A percentile compares a stretch with the other conserved stretches of the same genome.
phyloP scores from a whole-genome alignment of 176 grass and related monocot species.

The Zea luxurians region DNA sequence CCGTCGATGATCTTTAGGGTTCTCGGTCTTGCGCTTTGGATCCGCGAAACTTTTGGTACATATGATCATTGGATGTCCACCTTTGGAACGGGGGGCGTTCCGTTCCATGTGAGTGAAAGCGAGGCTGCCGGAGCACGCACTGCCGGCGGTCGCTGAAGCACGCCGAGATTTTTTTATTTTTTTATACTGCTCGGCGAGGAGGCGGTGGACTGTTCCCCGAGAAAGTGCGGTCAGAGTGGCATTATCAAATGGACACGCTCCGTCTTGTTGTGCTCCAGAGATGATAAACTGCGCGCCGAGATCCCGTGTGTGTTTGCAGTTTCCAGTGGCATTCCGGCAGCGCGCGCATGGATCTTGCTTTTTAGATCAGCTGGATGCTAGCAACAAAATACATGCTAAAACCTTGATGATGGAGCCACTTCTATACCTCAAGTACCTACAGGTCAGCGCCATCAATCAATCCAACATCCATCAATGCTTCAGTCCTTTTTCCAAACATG shows the following conservation, averaged over 20 bases:
- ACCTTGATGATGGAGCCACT: no score
- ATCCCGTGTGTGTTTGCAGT: slow-evolving; percentile 17
- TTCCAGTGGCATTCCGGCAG: neutral
- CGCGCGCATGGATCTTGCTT: no score
- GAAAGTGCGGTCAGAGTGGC: slow-evolving; percentile 33
- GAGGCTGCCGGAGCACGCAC: slow-evolving; percentile 15
- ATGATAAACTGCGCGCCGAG: slow-evolving; percentile 17
- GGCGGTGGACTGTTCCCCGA: neutral
- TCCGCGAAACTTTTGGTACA: slow-evolving; percentile 28
- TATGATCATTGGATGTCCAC: slow-evolving; percentile 8
- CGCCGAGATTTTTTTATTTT: neutral
- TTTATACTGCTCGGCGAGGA: slow-evolving; percentile 13
- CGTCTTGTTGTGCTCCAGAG: slow-evolving; percentile 32
- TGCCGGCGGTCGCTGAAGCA: slow-evolving; percentile 27
- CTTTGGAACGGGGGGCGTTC: neutral
- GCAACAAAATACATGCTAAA: no score
- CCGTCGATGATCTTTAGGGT: neutral
- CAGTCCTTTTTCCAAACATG: no score
- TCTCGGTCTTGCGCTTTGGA: slow-evolving; percentile 28
- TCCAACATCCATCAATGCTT: no score
- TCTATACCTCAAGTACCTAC: no score
- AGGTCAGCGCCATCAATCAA: no score
- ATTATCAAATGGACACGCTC: slow-evolving; percentile 42
- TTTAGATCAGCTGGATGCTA: no score
- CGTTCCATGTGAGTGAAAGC: slow-evolving; percentile 11